These are phyloP conservation scores for Mychonastes homosphaera DNA, from an alignment of 139 green algal genomes.

Conservation along the genomic window DNA sequence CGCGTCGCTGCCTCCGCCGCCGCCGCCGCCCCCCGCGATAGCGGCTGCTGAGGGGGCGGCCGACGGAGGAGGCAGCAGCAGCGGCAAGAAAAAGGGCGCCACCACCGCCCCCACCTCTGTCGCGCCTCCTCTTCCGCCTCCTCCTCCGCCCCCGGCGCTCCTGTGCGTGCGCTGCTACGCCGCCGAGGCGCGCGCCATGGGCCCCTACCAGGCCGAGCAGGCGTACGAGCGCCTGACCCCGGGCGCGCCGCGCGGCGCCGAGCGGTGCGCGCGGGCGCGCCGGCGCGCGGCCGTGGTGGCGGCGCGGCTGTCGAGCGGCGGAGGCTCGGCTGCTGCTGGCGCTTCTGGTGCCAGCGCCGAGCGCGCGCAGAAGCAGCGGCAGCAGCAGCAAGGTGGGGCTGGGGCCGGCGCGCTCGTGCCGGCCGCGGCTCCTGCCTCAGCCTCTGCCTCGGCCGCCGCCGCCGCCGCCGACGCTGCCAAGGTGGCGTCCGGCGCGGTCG, in stretches of 20 bases:
- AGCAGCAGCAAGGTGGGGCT: constrained; percentile 10
- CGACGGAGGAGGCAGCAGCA: not conserved
- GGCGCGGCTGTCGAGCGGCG: constrained; percentile 1
- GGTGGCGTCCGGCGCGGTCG: not conserved
- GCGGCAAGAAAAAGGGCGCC: no score
- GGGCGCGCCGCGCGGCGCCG: not conserved
- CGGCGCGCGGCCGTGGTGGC: not conserved
- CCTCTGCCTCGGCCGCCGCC: no score
- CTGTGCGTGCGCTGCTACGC: constrained; percentile 21
- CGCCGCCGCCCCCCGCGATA: not conserved
- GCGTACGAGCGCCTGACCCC: constrained; percentile 17
- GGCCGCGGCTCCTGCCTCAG: constrained; percentile 18
- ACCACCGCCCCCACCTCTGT: not conserved
- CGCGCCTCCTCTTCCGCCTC: no score
- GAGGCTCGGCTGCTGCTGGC: not conserved
- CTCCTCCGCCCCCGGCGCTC: no score
- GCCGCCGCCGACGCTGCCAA: no score
- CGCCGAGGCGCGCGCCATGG: not conserved
- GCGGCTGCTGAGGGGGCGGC: not conserved
- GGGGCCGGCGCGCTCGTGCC: constrained; percentile 7
- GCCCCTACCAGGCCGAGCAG: constrained; percentile 1
- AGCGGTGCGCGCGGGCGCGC: not conserved
- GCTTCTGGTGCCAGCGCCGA: not conserved
- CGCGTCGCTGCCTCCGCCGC: constrained; percentile 4
- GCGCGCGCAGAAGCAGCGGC: constrained; percentile 3